Conservation (phyloP, 108 stramenopile species). For the Nitzschia sp. region DNA sequence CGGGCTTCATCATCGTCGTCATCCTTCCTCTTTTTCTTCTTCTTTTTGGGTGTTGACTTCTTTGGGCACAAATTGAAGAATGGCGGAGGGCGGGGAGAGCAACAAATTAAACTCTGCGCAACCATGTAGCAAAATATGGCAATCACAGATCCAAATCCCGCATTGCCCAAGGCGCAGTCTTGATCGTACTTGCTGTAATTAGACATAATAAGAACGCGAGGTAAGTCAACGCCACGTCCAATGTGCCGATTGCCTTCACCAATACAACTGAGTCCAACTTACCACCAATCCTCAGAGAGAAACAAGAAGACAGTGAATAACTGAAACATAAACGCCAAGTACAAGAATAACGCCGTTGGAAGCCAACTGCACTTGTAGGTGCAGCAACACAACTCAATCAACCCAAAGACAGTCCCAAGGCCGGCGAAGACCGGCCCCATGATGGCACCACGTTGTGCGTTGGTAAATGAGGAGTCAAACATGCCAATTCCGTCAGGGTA, state of each 20-base stretch:
- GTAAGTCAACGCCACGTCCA: neutral
- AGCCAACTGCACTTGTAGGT: slow-evolving; percentile 46
- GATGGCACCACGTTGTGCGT: slow-evolving; percentile 32
- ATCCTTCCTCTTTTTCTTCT: slow-evolving; percentile 23
- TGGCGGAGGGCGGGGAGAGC: slow-evolving; percentile 34
- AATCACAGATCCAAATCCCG: slow-evolving; percentile 27
- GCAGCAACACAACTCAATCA: slow-evolving; percentile 31
- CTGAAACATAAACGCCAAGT: slow-evolving; percentile 40
- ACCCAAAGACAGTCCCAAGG: slow-evolving; percentile 20
- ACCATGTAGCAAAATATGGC: slow-evolving; percentile 32
- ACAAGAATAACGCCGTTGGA: slow-evolving; percentile 35
- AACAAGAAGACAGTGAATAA: slow-evolving; percentile 36
- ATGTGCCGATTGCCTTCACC: neutral
- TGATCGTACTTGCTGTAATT: slow-evolving; percentile 32
- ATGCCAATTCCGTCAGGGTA: slow-evolving; percentile 19
- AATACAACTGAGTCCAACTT: slow-evolving; percentile 4
- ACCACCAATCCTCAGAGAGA: slow-evolving; percentile 43
- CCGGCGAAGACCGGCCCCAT: slow-evolving; percentile 30
- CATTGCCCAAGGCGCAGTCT: slow-evolving; percentile 31
- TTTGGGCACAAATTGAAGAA: slow-evolving; percentile 23
- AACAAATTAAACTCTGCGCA: slow-evolving; percentile 32
- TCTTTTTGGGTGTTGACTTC: slow-evolving; percentile 10
- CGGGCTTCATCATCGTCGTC: slow-evolving; percentile 10
- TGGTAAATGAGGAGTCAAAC: slow-evolving; percentile 28
- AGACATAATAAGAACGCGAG: neutral